Base-by-base conservation (phyloP, 495 filamentous ascomycete genomes). In the Niebla homalea region DNA sequence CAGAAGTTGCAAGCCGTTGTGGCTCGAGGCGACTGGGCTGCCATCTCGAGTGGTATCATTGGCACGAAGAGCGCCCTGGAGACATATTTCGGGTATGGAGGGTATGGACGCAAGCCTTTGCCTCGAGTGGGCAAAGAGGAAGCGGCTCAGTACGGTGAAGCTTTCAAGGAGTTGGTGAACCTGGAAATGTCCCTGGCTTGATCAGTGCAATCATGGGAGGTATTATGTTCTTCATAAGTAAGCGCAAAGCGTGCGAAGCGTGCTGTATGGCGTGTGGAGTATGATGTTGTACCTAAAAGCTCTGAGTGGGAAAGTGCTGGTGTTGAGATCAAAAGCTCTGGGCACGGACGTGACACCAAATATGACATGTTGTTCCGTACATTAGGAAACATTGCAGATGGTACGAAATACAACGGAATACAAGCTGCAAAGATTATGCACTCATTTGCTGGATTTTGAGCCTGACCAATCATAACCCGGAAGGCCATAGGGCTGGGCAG, bases 41-140 rank as follows among this genome's bases (percentile, higher is more conserved):
- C 83, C 18, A 94, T 93, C 57, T 78, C 89, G 56, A 82, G 84
- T 37, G 89, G 88, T 20, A 85, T 94, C 49, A 78, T 93, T 15
- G 87, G 84, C 23, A 85, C 86, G 56, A 96, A 96, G 76, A 77
- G 75, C 49, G 85, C 77, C 1, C 63, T 96, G 58, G 71, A 88
- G 62, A 70, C 73, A 25, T 81, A 79, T 60, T 78, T 77, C 56
- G 85, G 83, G 43, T 94, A 94, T 62, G 89, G 88, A 18, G 85
- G 84, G 16, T 75, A 75, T 53, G 83, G 80, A 19, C 74, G 89
- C 16, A 82, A 78, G 57, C 89, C 89, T 29, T 79, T 89, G 57
- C 85, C 88, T 39, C 71, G 74, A 42, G 84, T 84, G 21, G 77
- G 68, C 25, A 64, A 67, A 26, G 71, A 78, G 53, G 77, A 84